Conservation (phyloP, 2,329 filamentous ascomycete species). For the Fusarium citri region DNA sequence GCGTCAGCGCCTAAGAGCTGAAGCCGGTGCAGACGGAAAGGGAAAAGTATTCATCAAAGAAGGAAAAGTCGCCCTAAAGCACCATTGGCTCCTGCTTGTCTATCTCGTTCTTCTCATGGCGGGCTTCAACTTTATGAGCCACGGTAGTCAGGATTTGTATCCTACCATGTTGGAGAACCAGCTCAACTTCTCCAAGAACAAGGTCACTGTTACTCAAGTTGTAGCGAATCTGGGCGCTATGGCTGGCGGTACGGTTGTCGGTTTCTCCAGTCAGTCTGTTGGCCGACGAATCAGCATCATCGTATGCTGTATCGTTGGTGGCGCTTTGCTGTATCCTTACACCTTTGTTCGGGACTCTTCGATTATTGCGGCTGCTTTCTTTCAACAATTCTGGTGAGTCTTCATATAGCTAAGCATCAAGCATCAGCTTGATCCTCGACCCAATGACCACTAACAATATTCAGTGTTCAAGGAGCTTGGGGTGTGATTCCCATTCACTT, state of each 20-base stretch:
- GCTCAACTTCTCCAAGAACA: slow-evolving; percentile 62
- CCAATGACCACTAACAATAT: background rate
- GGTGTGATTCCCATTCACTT: slow-evolving; percentile 81
- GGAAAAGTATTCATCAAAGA: slow-evolving; percentile 75
- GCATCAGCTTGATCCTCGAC: background rate
- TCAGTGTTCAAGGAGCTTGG: slow-evolving; percentile 80
- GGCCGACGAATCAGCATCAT: slow-evolving; percentile 78
- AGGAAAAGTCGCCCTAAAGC: slow-evolving; percentile 80
- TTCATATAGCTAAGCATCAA: background rate
- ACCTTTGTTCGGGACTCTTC: slow-evolving; percentile 72
- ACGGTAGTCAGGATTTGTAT: slow-evolving; percentile 75
- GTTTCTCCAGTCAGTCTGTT: slow-evolving; percentile 75
- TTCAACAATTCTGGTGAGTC: slow-evolving; percentile 72
- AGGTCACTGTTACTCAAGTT: slow-evolving; percentile 77
- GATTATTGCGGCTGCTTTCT: slow-evolving; percentile 85
- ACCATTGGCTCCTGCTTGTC: slow-evolving; percentile 82
- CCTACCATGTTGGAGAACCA: slow-evolving; percentile 70
- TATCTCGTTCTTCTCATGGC: slow-evolving; percentile 91
- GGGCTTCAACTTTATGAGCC: slow-evolving; percentile 92
- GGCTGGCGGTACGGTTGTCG: slow-evolving; percentile 73
- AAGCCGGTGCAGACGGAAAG: slow-evolving; percentile 44
- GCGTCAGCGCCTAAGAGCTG: slow-evolving; percentile 71
- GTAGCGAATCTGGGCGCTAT: slow-evolving; percentile 79
- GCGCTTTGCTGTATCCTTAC: slow-evolving; percentile 86
- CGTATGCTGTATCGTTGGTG: slow-evolving; percentile 71